phyloP scores from a whole-genome alignment of 192 early-diverging fungal genomes.

The Umbelopsis ramanniana region DNA sequence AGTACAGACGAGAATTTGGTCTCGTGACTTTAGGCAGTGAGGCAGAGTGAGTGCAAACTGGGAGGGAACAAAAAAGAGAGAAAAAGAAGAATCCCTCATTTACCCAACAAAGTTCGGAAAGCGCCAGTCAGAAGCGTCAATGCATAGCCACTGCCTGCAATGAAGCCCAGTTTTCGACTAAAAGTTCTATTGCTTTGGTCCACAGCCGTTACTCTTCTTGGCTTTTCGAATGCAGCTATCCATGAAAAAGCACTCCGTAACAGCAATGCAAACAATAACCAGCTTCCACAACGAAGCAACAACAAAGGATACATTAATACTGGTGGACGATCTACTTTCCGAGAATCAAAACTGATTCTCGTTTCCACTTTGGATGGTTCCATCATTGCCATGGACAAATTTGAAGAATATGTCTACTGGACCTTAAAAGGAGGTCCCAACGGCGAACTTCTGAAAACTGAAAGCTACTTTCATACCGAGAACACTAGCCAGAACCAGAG shows the following conservation, averaged over 20 bases:
- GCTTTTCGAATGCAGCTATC: not conserved
- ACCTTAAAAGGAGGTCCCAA: constrained; percentile 50
- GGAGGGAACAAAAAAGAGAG: too few relatives aligned
- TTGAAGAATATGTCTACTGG: constrained; percentile 66
- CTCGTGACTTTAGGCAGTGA: not conserved
- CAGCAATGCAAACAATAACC: not conserved
- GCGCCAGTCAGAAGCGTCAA: not conserved
- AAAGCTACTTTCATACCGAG: constrained; percentile 33
- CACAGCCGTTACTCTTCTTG: not conserved
- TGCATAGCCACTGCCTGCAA: not conserved
- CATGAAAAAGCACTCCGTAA: not conserved
- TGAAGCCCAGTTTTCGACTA: constrained; percentile 9
- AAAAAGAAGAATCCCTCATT: too few relatives aligned
- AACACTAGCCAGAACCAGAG: constrained; percentile 7
- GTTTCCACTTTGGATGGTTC: constrained; percentile 78
- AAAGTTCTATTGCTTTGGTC: constrained; percentile 16
- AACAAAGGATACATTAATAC: not conserved
- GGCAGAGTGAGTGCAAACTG: too few relatives aligned
- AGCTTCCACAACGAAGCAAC: not conserved
- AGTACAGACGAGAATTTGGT: not conserved
- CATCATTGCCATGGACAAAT: constrained; percentile 65
- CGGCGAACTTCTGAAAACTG: constrained; percentile 52
- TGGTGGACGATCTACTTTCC: not conserved
- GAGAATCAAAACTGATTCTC: constrained; percentile 50
- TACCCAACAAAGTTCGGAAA: too few relatives aligned